Conservation (phyloP, 1,139 yeast genomes). For the Geotrichum histeridarum region DNA sequence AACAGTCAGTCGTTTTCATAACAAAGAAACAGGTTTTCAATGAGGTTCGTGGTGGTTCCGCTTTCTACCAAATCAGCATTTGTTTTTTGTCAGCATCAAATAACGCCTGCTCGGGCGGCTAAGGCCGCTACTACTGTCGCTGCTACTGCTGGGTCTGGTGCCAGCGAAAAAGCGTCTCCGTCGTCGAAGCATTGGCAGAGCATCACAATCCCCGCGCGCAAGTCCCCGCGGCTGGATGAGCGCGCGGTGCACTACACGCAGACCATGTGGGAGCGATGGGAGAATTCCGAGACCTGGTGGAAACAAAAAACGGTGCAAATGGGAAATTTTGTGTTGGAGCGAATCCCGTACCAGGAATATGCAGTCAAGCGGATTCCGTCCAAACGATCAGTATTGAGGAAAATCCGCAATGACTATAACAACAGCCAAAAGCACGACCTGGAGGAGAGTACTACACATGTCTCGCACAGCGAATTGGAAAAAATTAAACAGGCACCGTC, state of each 20-base stretch:
- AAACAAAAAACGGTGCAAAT: conserved; percentile 43
- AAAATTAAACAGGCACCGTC: conserved; percentile 8
- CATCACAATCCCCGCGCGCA: conserved; percentile 23
- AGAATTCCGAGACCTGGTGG: conserved; percentile 40
- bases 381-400: conserved; percentile 25
- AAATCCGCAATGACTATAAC: conserved; percentile 6
- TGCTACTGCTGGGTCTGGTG: neutral
- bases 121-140: conserved; percentile 1
- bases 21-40: conserved; percentile 5
- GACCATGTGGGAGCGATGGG: conserved; percentile 45
- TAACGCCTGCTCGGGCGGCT: conserved; percentile 17
- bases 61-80: conserved; percentile 29
- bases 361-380: conserved; percentile 50
- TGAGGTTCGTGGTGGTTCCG: conserved; percentile 34
- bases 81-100: conserved; percentile 32
- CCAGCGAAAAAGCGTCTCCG: neutral
- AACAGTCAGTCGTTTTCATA: neutral
- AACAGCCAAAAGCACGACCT: neutral
- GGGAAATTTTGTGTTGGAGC: conserved; percentile 41
- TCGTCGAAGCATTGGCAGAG: neutral
- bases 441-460: conserved; percentile 17
- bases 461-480: conserved; percentile 20
- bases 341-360: conserved; percentile 50
- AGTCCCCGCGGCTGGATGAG: conserved; percentile 37
- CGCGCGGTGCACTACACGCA: conserved; percentile 47